phyloP scores from a whole-genome alignment of 495 filamentous ascomycete species.

The Jackrogersella multiformis region DNA sequence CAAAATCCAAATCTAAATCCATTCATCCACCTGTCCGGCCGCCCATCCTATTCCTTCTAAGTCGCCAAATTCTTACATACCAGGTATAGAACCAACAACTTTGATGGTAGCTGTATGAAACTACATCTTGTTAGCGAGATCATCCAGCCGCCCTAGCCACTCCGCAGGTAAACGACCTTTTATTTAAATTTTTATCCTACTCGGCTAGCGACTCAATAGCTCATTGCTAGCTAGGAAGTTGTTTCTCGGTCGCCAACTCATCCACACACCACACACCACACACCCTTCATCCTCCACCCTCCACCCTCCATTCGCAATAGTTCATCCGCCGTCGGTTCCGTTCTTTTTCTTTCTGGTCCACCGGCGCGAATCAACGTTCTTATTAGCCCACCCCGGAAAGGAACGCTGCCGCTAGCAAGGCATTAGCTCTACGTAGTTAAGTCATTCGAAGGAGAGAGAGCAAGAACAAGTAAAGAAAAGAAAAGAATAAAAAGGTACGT shows the following conservation, averaged over 20 bases:
- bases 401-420: constrained; percentile 38
- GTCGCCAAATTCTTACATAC: constrained; percentile 8
- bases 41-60: constrained; percentile 14
- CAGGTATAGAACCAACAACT: constrained; percentile 9
- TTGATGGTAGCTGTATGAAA: constrained; percentile 24
- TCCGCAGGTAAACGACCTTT: constrained; percentile 23
- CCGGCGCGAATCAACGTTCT: constrained; percentile 38
- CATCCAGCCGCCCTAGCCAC: constrained; percentile 37
- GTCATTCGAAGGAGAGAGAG: constrained; percentile 24
- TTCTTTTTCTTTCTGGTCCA: constrained; percentile 39
- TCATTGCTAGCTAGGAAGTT: constrained; percentile 24
- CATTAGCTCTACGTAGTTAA: constrained; percentile 33
- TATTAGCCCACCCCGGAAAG: constrained; percentile 39
- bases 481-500: constrained; percentile 27
- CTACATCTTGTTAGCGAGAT: constrained; percentile 34
- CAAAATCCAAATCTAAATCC: too few species aligned
- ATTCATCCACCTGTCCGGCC: constrained; percentile 7
- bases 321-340: constrained; percentile 42
- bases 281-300: too few species aligned
- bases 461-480: constrained; percentile 14
- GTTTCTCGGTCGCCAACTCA: constrained; percentile 37
- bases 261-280: too few species aligned
- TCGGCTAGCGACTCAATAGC: constrained; percentile 43
- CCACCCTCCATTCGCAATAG: constrained; percentile 36
- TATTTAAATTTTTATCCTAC: background rate